These are phyloP conservation scores for Lotus japonicus DNA, from an alignment of 306 rosid species.

Conservation along the genomic window DNA sequence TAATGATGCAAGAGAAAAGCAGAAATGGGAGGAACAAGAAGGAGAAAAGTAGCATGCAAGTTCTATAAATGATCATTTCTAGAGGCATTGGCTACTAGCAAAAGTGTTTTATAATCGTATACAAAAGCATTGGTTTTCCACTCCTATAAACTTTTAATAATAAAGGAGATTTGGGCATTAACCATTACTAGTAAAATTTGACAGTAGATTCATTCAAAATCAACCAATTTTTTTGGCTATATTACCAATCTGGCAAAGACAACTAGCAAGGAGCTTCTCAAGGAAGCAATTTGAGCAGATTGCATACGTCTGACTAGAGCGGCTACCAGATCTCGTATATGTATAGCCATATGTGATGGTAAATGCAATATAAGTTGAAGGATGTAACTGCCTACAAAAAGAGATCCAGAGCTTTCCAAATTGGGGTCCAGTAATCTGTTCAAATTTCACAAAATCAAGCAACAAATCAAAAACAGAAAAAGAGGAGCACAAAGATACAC, in stretches of 20 bases:
- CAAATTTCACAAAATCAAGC: conserved; percentile 24
- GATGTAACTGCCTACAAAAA: conserved; percentile 85
- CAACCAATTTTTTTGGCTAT: conserved; percentile 7
- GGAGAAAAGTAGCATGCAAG: background rate
- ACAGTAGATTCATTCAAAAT: conserved; percentile 4
- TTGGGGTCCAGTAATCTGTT: conserved; percentile 82
- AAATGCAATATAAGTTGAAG: conserved; percentile 92
- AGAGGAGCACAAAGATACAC: background rate
- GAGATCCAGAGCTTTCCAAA: conserved; percentile 90
- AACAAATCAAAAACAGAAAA: conserved; percentile 18
- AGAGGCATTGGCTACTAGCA: background rate
- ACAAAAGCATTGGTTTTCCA: background rate
- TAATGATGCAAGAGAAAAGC: background rate
- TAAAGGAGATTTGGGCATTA: conserved; percentile 3
- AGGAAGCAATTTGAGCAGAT: conserved; percentile 62
- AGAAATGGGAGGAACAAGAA: background rate
- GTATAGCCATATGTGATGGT: conserved; percentile 76
- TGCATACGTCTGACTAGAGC: conserved; percentile 89
- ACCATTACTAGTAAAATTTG: background rate
- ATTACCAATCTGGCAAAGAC: conserved; percentile 89
- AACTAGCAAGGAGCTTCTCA: conserved; percentile 80
- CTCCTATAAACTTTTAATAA: background rate
- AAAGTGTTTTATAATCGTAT: background rate
- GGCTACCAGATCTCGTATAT: conserved; percentile 71
- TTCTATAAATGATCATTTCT: background rate